Percentiles rank a stretch among this genome's conserved stretches.
Evolutionary conservation across 352 stramenopile genomes (phyloP).

Genomic region (Paralagenidium karlingii): DNA sequence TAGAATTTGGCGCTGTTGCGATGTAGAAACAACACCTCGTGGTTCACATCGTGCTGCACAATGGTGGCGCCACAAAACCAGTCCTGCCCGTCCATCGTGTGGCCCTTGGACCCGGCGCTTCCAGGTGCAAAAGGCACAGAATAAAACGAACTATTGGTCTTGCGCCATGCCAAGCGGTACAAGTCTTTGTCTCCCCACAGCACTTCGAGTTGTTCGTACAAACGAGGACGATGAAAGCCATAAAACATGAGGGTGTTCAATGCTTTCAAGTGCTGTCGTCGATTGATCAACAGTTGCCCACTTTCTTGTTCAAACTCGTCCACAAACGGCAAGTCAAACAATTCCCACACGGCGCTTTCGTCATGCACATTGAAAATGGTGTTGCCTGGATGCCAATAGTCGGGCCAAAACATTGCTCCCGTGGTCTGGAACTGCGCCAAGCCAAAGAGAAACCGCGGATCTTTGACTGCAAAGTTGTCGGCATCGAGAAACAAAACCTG

Average conservation of each 20-base stretch:
- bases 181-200: constrained; percentile 4
- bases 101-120: constrained; percentile 5
- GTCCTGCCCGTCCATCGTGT: background rate
- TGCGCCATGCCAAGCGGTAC: constrained; percentile 2
- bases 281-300: constrained; percentile 42
- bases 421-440: background rate
- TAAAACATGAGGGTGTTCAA: background rate
- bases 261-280: background rate
- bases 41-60: background rate
- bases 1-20: constrained; percentile 3
- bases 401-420: constrained; percentile 2
- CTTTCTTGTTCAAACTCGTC: constrained; percentile 4
- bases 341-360: constrained; percentile 3
- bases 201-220: constrained; percentile 8
- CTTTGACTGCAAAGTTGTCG: constrained; percentile 2
- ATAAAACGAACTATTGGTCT: constrained; percentile 1
- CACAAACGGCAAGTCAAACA: background rate
- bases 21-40: constrained; percentile 1
- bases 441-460: constrained; percentile 3
- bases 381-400: constrained; percentile 2
- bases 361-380: constrained; percentile 3
- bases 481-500: constrained; percentile 2
- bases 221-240: background rate
- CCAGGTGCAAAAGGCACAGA: background rate
- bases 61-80: constrained; percentile 3